Base-by-base conservation (phyloP, 495 filamentous ascomycete species). In the Penicillium lividum region DNA sequence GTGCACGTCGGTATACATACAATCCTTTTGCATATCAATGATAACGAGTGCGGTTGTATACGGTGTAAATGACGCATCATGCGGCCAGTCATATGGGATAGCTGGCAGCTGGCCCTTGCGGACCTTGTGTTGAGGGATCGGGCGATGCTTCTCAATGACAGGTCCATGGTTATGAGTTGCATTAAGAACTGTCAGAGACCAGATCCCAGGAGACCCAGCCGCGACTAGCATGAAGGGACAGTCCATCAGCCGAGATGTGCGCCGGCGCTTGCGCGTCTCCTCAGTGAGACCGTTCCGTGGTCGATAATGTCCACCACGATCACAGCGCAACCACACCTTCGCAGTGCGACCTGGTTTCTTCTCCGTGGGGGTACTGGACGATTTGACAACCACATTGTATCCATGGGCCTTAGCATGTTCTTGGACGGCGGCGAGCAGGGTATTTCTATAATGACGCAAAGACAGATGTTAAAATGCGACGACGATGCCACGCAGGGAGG, bases 11-110 rank as follows among this genome's bases (percentile, higher is more conserved):
- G 51, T 18, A 25, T 56, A 73, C 79, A 60, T 64, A 86, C 84
- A 87, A 66, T 89, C 86, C 55, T 85, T 84, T 64, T 89, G 86
- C 86, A 89, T 89, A 71, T 89, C 86, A 61, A 89, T 86, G 33
- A 89, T 80, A 2, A 89, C 80, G 50, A 89, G 72, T 5, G 86
- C 86, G 13, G 86, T 89, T 9, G 82, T 87, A 38, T 73, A 72
- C 7, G 80, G 78, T 7, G 80, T 78, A 52, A 88, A 76, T 22
- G 73, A 73, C 11, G 76, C 75, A 67, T 87, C 82, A 60, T 87
- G 84, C 0, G 86, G 86, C 85, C 85, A 88, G 49, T 75, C 71
- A 64, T 88, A 88, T 29, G 85, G 85, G 1, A 63, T 56, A 0
- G 82, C 77, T 8, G 75, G 70, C 34, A 83, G 64, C 56, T 78